phyloP scores from a whole-genome alignment of 2,329 filamentous ascomycete genomes.

The Monosporascus ibericus region DNA sequence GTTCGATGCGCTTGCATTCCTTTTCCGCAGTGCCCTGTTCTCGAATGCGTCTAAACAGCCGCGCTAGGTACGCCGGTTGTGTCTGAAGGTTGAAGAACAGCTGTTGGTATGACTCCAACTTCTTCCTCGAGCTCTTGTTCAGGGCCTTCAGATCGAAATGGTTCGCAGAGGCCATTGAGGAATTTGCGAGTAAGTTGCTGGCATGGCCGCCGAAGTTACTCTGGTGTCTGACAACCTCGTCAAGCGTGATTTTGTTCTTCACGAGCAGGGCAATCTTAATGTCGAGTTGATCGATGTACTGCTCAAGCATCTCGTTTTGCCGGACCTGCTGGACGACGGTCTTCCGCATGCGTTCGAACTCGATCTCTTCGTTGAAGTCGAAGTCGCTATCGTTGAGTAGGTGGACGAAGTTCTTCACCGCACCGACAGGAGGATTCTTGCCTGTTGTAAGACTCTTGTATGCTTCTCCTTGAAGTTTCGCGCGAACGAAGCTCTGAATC shows the following conservation, averaged over 20 bases:
- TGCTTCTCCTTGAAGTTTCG: constrained; percentile 91
- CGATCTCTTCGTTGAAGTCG: constrained; percentile 97
- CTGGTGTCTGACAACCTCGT: constrained; percentile 95
- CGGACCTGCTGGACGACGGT: constrained; percentile 95
- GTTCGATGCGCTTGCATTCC: constrained; percentile 86
- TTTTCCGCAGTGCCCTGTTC: constrained; percentile 83
- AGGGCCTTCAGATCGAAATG: constrained; percentile 95
- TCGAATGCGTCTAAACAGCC: constrained; percentile 77
- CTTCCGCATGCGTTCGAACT: constrained; percentile 91
- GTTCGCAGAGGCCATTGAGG: constrained; percentile 81
- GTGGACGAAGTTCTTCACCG: constrained; percentile 97
- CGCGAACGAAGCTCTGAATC: constrained; percentile 93
- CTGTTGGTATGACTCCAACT: constrained; percentile 94
- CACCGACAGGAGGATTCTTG: constrained; percentile 93
- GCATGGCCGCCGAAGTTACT: constrained; percentile 91
- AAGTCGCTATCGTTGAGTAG: constrained; percentile 97
- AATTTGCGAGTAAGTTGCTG: constrained; percentile 77
- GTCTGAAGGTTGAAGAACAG: constrained; percentile 97
- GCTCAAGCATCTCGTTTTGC: constrained; percentile 93
- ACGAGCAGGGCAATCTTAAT: constrained; percentile 98
- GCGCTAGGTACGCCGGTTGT: constrained; percentile 87
- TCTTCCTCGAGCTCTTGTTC: constrained; percentile 93
- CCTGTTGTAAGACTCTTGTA: constrained; percentile 96
- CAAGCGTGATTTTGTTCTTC: constrained; percentile 98
- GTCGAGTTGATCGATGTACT: constrained; percentile 96